Evolutionary conservation across 345 rosid genomes (phyloP).

Genomic region (Pistacia vera): DNA sequence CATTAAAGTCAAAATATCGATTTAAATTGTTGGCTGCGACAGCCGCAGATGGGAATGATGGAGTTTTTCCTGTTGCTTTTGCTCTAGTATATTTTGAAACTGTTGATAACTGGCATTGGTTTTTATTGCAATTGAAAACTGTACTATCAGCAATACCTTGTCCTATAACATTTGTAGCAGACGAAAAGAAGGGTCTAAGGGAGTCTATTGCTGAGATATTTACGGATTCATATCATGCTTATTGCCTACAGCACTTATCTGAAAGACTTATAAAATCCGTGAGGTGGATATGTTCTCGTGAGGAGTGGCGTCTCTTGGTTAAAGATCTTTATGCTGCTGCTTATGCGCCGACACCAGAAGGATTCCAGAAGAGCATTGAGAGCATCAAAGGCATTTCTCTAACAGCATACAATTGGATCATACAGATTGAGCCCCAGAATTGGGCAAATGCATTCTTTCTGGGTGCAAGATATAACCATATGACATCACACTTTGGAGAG

Average conservation of each 20-base stretch:
- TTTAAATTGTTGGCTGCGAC: constrained; percentile 84
- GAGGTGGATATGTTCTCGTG: constrained; percentile 91
- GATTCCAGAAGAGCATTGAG: constrained; percentile 60
- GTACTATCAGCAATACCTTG: no score
- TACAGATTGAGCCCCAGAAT: constrained; percentile 76
- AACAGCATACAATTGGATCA: constrained; percentile 85
- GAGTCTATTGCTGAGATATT: constrained; percentile 70
- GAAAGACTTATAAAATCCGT: constrained; percentile 78
- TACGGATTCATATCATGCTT: constrained; percentile 64
- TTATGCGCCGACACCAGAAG: constrained; percentile 59
- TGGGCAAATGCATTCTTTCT: constrained; percentile 91
- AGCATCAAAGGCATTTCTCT: constrained; percentile 75
- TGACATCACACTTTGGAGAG: constrained; percentile 82
- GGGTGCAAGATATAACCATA: constrained; percentile 84
- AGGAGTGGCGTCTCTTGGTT: constrained; percentile 73
- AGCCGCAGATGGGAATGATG: constrained; percentile 84
- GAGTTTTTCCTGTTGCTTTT: constrained; percentile 82
- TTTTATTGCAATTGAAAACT: constrained; percentile 73
- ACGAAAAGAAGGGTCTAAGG: constrained; percentile 70
- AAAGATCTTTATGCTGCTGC: constrained; percentile 84
- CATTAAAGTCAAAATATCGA: constrained; percentile 87
- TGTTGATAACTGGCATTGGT: constrained; percentile 90
- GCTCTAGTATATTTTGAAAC: constrained; percentile 82
- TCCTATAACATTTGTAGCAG: constrained; percentile 81
- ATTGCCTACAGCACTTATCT: constrained; percentile 67